Conservation (phyloP, 768 basidiomycete species). For the Auriscalpium orientale region DNA sequence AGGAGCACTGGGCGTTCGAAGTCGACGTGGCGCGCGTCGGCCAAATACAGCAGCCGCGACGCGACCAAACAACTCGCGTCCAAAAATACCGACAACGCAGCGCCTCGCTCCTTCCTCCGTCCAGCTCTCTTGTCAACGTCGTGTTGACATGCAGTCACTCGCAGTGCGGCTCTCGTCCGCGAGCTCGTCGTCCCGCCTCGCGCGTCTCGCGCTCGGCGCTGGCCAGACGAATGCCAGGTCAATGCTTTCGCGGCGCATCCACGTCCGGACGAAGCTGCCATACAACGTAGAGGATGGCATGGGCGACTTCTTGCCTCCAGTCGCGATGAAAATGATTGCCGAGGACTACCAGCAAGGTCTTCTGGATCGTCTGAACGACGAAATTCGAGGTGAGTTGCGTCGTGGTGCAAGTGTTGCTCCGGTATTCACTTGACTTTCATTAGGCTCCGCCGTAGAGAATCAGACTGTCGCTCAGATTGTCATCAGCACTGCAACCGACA, state of each 20-base stretch:
- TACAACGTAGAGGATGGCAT: constrained; percentile 68
- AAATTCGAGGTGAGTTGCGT: constrained; percentile 54
- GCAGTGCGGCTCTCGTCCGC: constrained; percentile 6
- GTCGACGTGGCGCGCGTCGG: not conserved
- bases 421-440: too few species aligned
- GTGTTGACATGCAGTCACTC: constrained; percentile 11
- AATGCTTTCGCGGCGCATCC: constrained; percentile 30
- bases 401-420: too few species aligned
- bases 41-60: constrained; percentile 2
- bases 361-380: constrained; percentile 66
- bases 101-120: not conserved
- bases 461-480: constrained; percentile 59
- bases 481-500: constrained; percentile 52
- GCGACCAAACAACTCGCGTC: constrained; percentile 4
- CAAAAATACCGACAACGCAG: not conserved
- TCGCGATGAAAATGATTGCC: constrained; percentile 63
- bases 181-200: not conserved
- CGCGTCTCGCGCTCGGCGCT: not conserved
- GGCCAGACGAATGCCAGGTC: constrained; percentile 4
- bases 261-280: constrained; percentile 46
- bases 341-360: constrained; percentile 85
- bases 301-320: constrained; percentile 69
- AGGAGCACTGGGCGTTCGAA: not conserved
- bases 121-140: not conserved
- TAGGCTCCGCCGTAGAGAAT: too few species aligned